phyloP scores from a whole-genome alignment of 1,284 basidiomycete species.

The Malassezia restricta region DNA sequence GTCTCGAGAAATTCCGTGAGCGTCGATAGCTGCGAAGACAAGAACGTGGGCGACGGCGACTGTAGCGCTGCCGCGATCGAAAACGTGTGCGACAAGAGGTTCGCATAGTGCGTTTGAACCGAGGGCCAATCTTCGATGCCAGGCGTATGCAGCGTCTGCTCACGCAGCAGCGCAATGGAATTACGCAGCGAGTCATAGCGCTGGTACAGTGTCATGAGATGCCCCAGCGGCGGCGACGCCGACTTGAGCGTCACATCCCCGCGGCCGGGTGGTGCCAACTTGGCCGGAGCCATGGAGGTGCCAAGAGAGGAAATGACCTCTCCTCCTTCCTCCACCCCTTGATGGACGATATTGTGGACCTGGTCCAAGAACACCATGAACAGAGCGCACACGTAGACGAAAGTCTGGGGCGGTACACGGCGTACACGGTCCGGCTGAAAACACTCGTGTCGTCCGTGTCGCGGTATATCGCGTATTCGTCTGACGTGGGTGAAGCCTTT shows the following conservation, averaged over 20 bases:
- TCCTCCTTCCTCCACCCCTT: no score
- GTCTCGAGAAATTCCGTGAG: slow-evolving; percentile 30
- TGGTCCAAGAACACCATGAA: slow-evolving; percentile 11
- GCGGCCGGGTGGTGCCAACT: neutral
- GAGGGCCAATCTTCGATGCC: slow-evolving; percentile 36
- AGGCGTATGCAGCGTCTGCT: slow-evolving; percentile 29
- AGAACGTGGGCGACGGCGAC: slow-evolving; percentile 27
- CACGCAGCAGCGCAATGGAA: slow-evolving; percentile 28
- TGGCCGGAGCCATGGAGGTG: neutral
- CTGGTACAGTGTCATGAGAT: slow-evolving; percentile 29
- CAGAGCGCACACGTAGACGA: slow-evolving; percentile 19
- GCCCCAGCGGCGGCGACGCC: slow-evolving; percentile 19
- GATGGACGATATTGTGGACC: neutral
- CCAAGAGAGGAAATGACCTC: no score
- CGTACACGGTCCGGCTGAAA: slow-evolving; percentile 33
- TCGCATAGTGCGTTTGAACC: slow-evolving; percentile 26
- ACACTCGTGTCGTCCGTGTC: slow-evolving; percentile 26
- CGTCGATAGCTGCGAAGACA: slow-evolving; percentile 26
- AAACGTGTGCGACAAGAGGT: slow-evolving; percentile 30
- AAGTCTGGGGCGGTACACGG: slow-evolving; percentile 26
- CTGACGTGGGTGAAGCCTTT: slow-evolving; percentile 84
- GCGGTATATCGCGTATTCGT: slow-evolving; percentile 53
- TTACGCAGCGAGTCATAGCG: slow-evolving; percentile 30
- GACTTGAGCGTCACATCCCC: slow-evolving; percentile 15
- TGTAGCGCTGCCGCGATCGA: slow-evolving; percentile 27